Conservation (phyloP, 106 monocot genomes). For the Allium cepa region DNA sequence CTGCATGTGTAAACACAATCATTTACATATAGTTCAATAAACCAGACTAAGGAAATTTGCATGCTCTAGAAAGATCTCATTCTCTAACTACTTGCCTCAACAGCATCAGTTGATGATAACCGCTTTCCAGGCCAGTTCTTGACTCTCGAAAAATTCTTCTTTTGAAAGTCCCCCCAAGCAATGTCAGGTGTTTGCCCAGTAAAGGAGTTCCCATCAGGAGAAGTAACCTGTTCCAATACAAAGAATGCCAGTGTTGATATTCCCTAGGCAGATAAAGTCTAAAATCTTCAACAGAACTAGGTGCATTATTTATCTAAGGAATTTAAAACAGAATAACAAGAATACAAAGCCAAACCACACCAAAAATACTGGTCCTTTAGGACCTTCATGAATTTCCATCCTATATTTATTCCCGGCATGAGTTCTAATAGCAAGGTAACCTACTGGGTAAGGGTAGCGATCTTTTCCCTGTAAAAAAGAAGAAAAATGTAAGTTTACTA, state of each 20-base stretch:
- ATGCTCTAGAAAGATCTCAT: neutral
- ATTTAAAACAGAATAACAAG: too few species aligned
- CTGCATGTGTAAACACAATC: neutral
- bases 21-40: neutral
- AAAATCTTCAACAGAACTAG: too few species aligned
- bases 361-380: slow-evolving; percentile 78
- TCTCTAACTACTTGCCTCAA: slow-evolving; percentile 43
- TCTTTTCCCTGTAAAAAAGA: slow-evolving; percentile 66
- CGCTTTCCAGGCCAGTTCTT: slow-evolving; percentile 57
- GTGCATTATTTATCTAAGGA: too few species aligned
- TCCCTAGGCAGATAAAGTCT: too few species aligned
- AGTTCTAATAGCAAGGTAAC: slow-evolving; percentile 60
- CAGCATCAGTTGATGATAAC: slow-evolving; percentile 70
- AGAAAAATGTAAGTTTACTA: neutral
- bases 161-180: slow-evolving; percentile 70
- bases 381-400: slow-evolving; percentile 78
- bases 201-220: slow-evolving; percentile 53
- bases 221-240: slow-evolving; percentile 32
- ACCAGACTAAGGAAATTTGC: neutral
- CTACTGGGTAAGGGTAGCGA: slow-evolving; percentile 84
- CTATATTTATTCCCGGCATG: slow-evolving; percentile 41
- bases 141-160: slow-evolving; percentile 38
- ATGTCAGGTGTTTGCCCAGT: slow-evolving; percentile 80
- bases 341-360: slow-evolving; percentile 18
- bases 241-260: too few species aligned